phyloP scores from a whole-genome alignment of 225 moss, liverwort and hornwort genomes.

The Asterella californica region DNA sequence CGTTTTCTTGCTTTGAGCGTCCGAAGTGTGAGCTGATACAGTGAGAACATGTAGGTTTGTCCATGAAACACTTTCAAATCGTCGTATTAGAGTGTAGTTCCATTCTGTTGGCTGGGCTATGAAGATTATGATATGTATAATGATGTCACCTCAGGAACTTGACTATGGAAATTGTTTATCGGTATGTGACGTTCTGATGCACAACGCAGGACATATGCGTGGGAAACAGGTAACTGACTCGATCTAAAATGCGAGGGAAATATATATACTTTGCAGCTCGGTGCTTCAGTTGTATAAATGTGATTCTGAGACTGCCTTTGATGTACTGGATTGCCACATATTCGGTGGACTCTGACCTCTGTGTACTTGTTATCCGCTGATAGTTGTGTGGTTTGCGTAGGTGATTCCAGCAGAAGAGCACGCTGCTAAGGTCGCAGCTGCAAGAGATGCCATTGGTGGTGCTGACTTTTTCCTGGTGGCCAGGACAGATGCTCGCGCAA shows the following conservation, averaged over 20 bases:
- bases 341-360: background rate
- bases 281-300: background rate
- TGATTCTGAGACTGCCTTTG: background rate
- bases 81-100: too few relatives aligned
- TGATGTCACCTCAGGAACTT: background rate
- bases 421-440: slow-evolving; percentile 26
- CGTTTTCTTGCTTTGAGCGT: too few relatives aligned
- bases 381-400: background rate
- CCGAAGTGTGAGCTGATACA: too few relatives aligned
- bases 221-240: slow-evolving; percentile 21
- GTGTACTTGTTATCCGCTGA: background rate
- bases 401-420: slow-evolving; percentile 30
- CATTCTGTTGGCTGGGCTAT: too few relatives aligned
- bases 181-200: background rate
- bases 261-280: background rate
- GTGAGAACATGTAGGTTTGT: too few relatives aligned
- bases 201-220: slow-evolving; percentile 25
- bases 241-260: background rate
- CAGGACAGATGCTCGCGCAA: slow-evolving; percentile 30
- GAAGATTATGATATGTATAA: too few relatives aligned
- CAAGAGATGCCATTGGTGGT: slow-evolving; percentile 21
- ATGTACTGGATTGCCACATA: background rate
- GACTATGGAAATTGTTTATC: background rate
- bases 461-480: slow-evolving; percentile 28
- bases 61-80: too few relatives aligned